phyloP scores from a whole-genome alignment of 176 grass and related monocot species.

The Cenchrus purpureus region DNA sequence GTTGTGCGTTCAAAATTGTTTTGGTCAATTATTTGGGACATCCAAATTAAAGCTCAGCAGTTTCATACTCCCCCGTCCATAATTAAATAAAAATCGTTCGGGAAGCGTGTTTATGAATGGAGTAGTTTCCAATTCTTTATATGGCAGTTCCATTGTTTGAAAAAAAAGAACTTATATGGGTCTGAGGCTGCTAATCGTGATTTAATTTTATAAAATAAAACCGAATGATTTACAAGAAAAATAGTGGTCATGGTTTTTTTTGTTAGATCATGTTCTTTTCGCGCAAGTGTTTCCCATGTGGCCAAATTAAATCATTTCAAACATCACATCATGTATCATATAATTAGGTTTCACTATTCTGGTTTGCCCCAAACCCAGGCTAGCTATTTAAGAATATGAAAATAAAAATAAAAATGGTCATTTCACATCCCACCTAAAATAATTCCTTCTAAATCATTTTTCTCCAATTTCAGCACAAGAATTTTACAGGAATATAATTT shows the following conservation, averaged over 20 bases:
- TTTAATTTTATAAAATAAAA: not conserved
- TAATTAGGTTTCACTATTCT: not conserved
- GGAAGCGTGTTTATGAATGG: too few species aligned
- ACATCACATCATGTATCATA: not conserved
- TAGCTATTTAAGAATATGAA: not conserved
- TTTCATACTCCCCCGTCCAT: too few species aligned
- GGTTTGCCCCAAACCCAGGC: not conserved
- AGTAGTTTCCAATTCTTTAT: not conserved
- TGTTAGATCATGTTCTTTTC: not conserved
- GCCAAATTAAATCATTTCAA: not conserved
- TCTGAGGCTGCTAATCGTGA: not conserved
- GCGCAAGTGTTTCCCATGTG: not conserved
- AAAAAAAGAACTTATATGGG: not conserved
- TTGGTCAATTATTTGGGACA: not conserved
- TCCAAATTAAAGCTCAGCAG: too few species aligned
- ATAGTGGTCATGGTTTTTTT: not conserved
- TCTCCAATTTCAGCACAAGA: too few species aligned
- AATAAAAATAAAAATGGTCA: too few species aligned
- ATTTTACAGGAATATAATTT: too few species aligned
- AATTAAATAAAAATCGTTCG: too few species aligned
- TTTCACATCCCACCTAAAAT: not conserved
- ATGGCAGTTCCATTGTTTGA: not conserved
- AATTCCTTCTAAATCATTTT: too few species aligned
- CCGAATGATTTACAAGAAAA: not conserved
- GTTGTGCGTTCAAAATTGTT: not conserved